Conservation (phyloP, 306 rosid genomes). For the Morella rubra region DNA sequence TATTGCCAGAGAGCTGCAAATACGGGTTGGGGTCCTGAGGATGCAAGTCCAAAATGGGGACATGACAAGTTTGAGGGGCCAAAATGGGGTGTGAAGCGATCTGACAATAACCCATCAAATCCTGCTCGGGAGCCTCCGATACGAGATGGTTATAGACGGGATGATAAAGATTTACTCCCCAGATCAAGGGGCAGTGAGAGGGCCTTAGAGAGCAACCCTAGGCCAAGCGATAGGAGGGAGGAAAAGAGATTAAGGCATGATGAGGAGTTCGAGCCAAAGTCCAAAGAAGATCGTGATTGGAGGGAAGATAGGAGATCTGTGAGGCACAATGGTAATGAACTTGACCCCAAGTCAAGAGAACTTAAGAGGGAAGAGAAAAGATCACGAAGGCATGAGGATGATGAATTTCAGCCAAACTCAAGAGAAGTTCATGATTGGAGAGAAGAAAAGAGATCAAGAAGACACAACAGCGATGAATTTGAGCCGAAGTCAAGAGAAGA, state of each 20-base stretch:
- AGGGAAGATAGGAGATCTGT: slow-evolving; percentile 50
- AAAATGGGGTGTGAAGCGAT: slow-evolving; percentile 40
- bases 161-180: slow-evolving; percentile 31
- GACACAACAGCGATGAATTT: slow-evolving; percentile 36
- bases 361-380: slow-evolving; percentile 42
- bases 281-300: slow-evolving; percentile 51
- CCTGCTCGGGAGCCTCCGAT: slow-evolving; percentile 33
- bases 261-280: slow-evolving; percentile 45
- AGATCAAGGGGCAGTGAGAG: slow-evolving; percentile 34
- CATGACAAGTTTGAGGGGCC: slow-evolving; percentile 64
- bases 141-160: slow-evolving; percentile 20
- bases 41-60: slow-evolving; percentile 55
- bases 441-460: slow-evolving; percentile 44
- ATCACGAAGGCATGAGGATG: slow-evolving; percentile 26
- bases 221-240: slow-evolving; percentile 44
- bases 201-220: slow-evolving; percentile 36
- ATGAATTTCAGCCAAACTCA: slow-evolving; percentile 19
- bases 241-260: slow-evolving; percentile 29
- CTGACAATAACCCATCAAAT: slow-evolving; percentile 26
- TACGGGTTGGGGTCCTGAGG: slow-evolving; percentile 86
- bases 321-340: slow-evolving; percentile 21
- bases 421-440: slow-evolving; percentile 38
- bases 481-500: slow-evolving; percentile 50
- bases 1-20: slow-evolving; percentile 83
- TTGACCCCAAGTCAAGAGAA: slow-evolving; percentile 14